phyloP scores from a whole-genome alignment of 2,329 filamentous ascomycete genomes.

The Nothomitra cinnamomea region DNA sequence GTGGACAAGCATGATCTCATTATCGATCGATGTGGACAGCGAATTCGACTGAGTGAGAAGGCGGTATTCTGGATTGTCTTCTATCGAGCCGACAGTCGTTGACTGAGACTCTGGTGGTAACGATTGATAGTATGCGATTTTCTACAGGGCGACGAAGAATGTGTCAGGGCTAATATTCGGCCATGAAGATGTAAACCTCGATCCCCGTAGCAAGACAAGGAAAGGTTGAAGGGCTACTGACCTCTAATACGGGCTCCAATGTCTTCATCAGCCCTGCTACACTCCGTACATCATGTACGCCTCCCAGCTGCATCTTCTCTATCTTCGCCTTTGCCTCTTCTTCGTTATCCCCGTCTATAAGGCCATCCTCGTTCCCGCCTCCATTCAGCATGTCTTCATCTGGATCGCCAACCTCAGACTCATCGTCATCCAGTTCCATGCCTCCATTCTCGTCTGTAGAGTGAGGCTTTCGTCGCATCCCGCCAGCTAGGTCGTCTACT shows the following conservation, averaged over 20 bases:
- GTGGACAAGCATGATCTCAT: slow-evolving; percentile 82
- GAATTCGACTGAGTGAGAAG: slow-evolving; percentile 78
- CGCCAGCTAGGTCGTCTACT: slow-evolving; percentile 9
- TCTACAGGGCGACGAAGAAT: slow-evolving; percentile 41
- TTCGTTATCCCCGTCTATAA: slow-evolving; percentile 41
- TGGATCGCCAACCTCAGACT: slow-evolving; percentile 39
- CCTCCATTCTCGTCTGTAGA: slow-evolving; percentile 20
- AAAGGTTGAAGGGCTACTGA: slow-evolving; percentile 32
- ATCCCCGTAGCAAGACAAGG: slow-evolving; percentile 17
- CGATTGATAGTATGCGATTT: slow-evolving; percentile 62
- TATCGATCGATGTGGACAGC: slow-evolving; percentile 80
- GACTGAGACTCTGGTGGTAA: slow-evolving; percentile 47
- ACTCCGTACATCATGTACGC: slow-evolving; percentile 60
- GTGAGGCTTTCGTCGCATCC: slow-evolving; percentile 16
- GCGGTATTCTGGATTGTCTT: slow-evolving; percentile 84
- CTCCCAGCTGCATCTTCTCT: slow-evolving; percentile 63
- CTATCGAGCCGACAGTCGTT: slow-evolving; percentile 60
- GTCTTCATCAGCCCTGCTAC: slow-evolving; percentile 70
- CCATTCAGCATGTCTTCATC: slow-evolving; percentile 39
- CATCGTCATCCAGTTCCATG: slow-evolving; percentile 43
- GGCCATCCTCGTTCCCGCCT: slow-evolving; percentile 19
- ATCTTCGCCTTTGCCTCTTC: slow-evolving; percentile 61
- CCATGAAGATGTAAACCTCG: slow-evolving; percentile 44
- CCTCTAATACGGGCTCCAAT: slow-evolving; percentile 65
- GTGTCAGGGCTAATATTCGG: slow-evolving; percentile 49